phyloP scores from a whole-genome alignment of 805 yeast species.

The Starmerella powellii region DNA sequence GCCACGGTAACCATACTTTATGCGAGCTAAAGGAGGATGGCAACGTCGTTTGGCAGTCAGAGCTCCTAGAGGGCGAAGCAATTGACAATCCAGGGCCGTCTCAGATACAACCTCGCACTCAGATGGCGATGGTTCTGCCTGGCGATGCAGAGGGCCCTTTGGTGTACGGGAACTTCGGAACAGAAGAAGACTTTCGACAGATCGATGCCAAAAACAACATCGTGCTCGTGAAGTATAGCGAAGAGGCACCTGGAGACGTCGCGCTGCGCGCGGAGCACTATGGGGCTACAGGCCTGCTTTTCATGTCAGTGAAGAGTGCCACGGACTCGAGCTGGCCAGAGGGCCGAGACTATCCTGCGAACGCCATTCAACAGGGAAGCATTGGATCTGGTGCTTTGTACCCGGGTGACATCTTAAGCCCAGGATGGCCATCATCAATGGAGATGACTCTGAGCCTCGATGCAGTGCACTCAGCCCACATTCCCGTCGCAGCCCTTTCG shows the following conservation, averaged over 20 bases:
- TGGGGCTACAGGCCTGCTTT: slow-evolving; percentile 57
- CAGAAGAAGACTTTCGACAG: slow-evolving; percentile 35
- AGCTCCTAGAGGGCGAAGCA: slow-evolving; percentile 27
- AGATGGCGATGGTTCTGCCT: slow-evolving; percentile 45
- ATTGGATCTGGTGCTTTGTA: slow-evolving; percentile 38
- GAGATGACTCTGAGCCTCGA: slow-evolving; percentile 33
- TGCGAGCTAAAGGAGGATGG: slow-evolving; percentile 22
- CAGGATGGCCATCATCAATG: slow-evolving; percentile 53
- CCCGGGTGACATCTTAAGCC: slow-evolving; percentile 70
- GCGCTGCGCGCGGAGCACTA: slow-evolving; percentile 41
- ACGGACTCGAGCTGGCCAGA: slow-evolving; percentile 25
- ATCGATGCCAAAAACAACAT: slow-evolving; percentile 40
- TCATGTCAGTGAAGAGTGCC: slow-evolving; percentile 38
- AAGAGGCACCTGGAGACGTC: slow-evolving; percentile 40
- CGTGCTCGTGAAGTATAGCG: slow-evolving; percentile 50
- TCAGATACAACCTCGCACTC: slow-evolving; percentile 25
- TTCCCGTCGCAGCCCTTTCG: slow-evolving; percentile 70
- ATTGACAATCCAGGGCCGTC: slow-evolving; percentile 23
- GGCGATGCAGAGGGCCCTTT: slow-evolving; percentile 45
- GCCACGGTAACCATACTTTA: slow-evolving; percentile 45
- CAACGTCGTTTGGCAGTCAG: slow-evolving; percentile 31
- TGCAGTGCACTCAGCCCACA: slow-evolving; percentile 49
- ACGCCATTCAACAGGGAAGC: slow-evolving; percentile 38
- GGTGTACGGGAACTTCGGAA: slow-evolving; percentile 59
- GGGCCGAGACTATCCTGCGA: slow-evolving; percentile 31